Base-by-base conservation (phyloP, 176 grass and related monocot genomes). In the Juncus inflexus region DNA sequence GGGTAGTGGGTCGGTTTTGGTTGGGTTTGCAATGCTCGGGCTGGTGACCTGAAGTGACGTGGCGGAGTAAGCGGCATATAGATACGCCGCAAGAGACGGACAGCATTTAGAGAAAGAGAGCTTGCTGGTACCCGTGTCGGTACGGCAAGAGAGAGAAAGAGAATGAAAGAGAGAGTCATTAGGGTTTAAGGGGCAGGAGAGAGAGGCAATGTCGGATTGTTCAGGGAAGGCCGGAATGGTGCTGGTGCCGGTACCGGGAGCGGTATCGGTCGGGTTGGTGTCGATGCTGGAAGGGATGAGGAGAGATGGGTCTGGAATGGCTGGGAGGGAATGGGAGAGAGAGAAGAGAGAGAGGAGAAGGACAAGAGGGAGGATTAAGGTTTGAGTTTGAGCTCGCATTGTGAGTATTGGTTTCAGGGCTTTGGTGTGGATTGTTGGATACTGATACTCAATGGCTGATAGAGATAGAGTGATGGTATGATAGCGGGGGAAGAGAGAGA, bases 211-310 rank as follows among this genome's bases (percentile, higher is more conserved):
- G 63, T 97, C 75, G 4, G 95, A 92, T 79, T 99, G 95, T 61
- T 99, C 95, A 2, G 89, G 94, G 85, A 99, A 99, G 37, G 95
- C 95, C 61, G 95, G 94, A 78, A 99, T 92, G 67, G 85, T 99
- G 70, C 73, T 69, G 1, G 50, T 37, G n/a, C 42, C 13, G 11
- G 60, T 35, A 40, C 37, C 40, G 0, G 66, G 37, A 12, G 59
- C 13, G 40, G 64, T 53, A 42, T 7, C 6, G 16, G 59, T 12
- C 7, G 62, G 5, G 49, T 59, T 71, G 38, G 67, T 58, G 16
- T 71, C 38, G 2, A 55, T 71, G 3, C 70, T 73, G 9, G 84
- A 77, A 1, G 83, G 88, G 35, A 88, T 74, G 37, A 81, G 7
- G 55, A 81, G 41, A 2, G 78, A 74, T 5, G 85, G 90, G 68